Conservation (phyloP, 768 basidiomycete genomes). For the Trametes elegans region DNA sequence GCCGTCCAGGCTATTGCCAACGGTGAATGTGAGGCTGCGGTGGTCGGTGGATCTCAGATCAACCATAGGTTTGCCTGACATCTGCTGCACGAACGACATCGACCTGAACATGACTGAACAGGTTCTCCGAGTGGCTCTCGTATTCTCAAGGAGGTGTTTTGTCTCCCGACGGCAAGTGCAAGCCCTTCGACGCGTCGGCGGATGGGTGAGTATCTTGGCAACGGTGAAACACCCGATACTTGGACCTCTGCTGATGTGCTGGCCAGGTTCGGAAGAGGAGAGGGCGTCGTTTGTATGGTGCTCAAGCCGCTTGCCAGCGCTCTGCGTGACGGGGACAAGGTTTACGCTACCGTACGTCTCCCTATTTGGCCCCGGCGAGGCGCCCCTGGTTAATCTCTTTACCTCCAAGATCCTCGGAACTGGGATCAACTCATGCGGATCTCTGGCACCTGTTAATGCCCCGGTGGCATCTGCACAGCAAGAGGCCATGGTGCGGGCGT, state of each 20-base stretch:
- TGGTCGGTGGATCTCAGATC: slow-evolving; percentile 44
- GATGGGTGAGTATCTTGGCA: slow-evolving; percentile 36
- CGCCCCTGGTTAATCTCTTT: neutral
- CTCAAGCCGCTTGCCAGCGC: slow-evolving; percentile 41
- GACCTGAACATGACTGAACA: slow-evolving; percentile 6
- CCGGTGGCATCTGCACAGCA: slow-evolving; percentile 39
- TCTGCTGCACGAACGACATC: too few relatives aligned
- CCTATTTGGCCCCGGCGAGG: neutral
- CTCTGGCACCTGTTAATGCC: slow-evolving; percentile 36
- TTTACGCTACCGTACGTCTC: slow-evolving; percentile 39
- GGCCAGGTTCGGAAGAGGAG: slow-evolving; percentile 38
- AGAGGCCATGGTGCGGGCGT: slow-evolving; percentile 39
- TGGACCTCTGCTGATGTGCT: neutral
- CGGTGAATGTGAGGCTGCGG: slow-evolving; percentile 48
- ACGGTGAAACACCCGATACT: neutral
- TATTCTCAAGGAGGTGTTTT: slow-evolving; percentile 41
- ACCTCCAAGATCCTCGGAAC: slow-evolving; percentile 38
- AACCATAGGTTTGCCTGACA: slow-evolving; percentile 39
- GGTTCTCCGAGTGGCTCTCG: slow-evolving; percentile 34
- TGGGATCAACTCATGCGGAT: slow-evolving; percentile 38
- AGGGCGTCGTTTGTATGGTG: slow-evolving; percentile 39
- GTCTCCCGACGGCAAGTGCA: slow-evolving; percentile 40
- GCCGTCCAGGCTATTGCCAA: slow-evolving; percentile 41
- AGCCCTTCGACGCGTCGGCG: slow-evolving; percentile 42
- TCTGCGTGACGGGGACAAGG: slow-evolving; percentile 38